Conservation (phyloP, 257 asterid genomes). For the Anisodus acutangulus region DNA sequence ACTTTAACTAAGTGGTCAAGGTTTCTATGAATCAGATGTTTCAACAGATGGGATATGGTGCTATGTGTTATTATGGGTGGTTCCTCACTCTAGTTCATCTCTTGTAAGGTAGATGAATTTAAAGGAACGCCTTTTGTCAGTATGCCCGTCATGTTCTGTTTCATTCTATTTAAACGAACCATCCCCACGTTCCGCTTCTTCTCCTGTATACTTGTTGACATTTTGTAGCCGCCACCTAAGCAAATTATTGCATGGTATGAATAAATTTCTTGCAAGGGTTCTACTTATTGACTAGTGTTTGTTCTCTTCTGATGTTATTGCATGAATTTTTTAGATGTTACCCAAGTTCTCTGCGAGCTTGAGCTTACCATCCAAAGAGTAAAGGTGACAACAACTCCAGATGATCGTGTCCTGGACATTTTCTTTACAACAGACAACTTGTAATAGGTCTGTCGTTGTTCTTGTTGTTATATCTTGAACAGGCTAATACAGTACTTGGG, state of each 20-base stretch:
- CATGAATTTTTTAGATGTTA: constrained; percentile 57
- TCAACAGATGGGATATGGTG: constrained; percentile 96
- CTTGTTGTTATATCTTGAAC: not conserved
- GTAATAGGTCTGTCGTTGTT: not conserved
- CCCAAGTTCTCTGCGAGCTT: constrained; percentile 70
- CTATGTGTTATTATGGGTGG: constrained; percentile 70
- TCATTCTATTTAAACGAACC: constrained; percentile 55
- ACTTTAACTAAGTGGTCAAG: not conserved
- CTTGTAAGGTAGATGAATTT: constrained; percentile 67
- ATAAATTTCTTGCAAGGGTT: constrained; percentile 14
- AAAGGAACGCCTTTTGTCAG: constrained; percentile 67
- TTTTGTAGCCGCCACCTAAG: constrained; percentile 62
- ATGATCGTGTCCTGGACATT: constrained; percentile 75
- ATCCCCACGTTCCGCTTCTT: constrained; percentile 40
- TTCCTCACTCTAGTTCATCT: constrained; percentile 54
- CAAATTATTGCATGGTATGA: constrained; percentile 77
- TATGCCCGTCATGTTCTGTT: constrained; percentile 64
- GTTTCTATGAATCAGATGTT: constrained; percentile 53
- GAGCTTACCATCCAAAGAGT: constrained; percentile 74
- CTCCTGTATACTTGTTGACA: constrained; percentile 65
- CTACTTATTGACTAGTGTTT: not conserved
- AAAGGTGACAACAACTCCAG: constrained; percentile 84
- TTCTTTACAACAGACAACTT: constrained; percentile 71
- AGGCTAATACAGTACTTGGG: not conserved
- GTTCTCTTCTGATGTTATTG: constrained; percentile 27